phyloP scores from a whole-genome alignment of 2,329 filamentous ascomycete species.

The Aspergillus transmontanensis region DNA sequence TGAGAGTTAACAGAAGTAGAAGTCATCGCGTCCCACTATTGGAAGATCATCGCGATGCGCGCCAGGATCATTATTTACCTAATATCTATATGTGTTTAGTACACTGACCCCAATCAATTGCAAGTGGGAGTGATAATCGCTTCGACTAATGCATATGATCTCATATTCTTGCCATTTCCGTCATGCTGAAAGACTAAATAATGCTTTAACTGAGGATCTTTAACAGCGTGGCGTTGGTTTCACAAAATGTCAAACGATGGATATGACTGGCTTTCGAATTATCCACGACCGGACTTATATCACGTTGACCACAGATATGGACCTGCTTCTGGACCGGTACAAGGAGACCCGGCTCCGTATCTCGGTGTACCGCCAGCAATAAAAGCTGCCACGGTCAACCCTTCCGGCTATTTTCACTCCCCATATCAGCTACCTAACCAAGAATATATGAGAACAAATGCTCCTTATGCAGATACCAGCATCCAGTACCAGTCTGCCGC shows the following conservation, averaged over 20 bases:
- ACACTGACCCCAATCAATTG: not conserved
- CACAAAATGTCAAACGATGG: conserved; percentile 23
- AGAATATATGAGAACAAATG: conserved; percentile 8
- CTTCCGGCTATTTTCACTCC: not conserved
- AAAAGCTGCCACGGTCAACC: not conserved
- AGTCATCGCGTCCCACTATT: not conserved
- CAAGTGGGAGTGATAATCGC: too few relatives aligned
- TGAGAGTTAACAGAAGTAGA: not conserved
- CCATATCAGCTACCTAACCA: conserved; percentile 3
- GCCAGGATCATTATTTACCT: not conserved
- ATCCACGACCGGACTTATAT: conserved; percentile 9
- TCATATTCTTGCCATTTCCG: not conserved
- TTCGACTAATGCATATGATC: not conserved
- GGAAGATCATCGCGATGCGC: not conserved
- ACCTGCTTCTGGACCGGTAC: not conserved
- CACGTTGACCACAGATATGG: conserved; percentile 3
- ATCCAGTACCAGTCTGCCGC: not conserved
- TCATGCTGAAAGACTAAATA: not conserved
- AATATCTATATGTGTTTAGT: not conserved
- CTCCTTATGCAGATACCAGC: not conserved
- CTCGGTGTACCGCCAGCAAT: not conserved
- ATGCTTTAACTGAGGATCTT: not conserved
- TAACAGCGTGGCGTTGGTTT: not conserved
- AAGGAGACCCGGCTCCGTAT: conserved; percentile 5
- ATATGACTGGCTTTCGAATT: conserved; percentile 21